These are phyloP conservation scores for Agastache rugosa DNA, from an alignment of 257 asterid species.

Conservation along the genomic window DNA sequence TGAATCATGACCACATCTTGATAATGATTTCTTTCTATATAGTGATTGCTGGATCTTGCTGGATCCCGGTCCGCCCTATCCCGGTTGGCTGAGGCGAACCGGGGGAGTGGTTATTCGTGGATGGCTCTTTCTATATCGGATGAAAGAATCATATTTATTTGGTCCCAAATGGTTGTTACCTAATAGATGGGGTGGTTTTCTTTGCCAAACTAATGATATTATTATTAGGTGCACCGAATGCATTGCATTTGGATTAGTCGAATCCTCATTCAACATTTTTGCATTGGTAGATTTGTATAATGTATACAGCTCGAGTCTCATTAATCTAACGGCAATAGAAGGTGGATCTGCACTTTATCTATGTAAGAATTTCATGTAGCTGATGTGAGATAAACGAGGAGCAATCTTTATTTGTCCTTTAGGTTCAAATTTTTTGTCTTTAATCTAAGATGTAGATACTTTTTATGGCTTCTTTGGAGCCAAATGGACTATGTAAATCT, in stretches of 20 bases:
- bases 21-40: conserved; percentile 16
- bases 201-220: not conserved
- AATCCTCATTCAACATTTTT: not conserved
- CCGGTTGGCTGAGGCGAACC: not conserved
- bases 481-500: not conserved
- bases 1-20: conserved; percentile 28
- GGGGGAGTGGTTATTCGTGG: not conserved
- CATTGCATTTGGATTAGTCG: not conserved
- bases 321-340: not conserved
- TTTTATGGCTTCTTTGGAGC: not conserved
- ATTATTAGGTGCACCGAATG: not conserved
- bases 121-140: not conserved
- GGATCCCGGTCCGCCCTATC: not conserved
- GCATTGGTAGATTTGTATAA: not conserved
- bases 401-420: not conserved
- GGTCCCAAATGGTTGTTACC: conserved; percentile 19
- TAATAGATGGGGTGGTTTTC: not conserved
- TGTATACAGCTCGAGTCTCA: not conserved
- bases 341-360: not conserved
- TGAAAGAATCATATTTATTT: conserved; percentile 4
- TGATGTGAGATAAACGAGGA: not conserved
- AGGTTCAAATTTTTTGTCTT: not conserved
- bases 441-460: not conserved
- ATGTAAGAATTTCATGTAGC: not conserved
- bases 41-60: conserved; percentile 20